These are phyloP conservation scores for Ganoderma lingzhi DNA, from an alignment of 1,284 basidiomycete genomes.

Conservation along the genomic window DNA sequence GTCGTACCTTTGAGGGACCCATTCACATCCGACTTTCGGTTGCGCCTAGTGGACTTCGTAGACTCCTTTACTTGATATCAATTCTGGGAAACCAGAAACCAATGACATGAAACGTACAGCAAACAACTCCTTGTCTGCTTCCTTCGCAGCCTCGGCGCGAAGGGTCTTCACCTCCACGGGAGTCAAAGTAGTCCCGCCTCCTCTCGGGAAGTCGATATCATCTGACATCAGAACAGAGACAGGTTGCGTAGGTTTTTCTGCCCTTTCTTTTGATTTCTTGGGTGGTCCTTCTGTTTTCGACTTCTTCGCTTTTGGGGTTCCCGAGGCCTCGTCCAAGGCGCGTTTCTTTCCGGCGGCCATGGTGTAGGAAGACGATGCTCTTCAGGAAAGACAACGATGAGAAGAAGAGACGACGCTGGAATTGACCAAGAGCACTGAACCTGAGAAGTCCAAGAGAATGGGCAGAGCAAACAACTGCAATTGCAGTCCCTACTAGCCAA, in stretches of 20 bases:
- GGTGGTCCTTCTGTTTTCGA: slow-evolving; percentile 47
- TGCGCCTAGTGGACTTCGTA: slow-evolving; percentile 50
- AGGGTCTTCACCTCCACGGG: slow-evolving; percentile 92
- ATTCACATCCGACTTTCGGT: slow-evolving; percentile 60
- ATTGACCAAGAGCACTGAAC: not conserved
- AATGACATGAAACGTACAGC: slow-evolving; percentile 49
- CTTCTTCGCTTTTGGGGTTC: slow-evolving; percentile 64
- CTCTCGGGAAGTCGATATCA: slow-evolving; percentile 95
- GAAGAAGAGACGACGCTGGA: not conserved
- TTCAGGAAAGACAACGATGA: not conserved
- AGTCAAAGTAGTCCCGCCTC: slow-evolving; percentile 85
- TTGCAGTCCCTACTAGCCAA: not conserved
- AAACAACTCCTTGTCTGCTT: slow-evolving; percentile 86
- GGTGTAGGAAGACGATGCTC: not conserved
- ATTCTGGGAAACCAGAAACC: not conserved
- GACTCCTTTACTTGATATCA: slow-evolving; percentile 42
- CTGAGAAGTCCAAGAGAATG: not conserved
- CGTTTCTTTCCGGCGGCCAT: slow-evolving; percentile 58
- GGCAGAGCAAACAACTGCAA: not conserved
- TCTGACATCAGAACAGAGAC: slow-evolving; percentile 61
- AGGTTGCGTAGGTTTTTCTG: slow-evolving; percentile 36
- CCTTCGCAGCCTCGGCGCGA: slow-evolving; percentile 84
- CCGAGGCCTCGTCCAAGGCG: slow-evolving; percentile 58
- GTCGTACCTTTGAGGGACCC: slow-evolving; percentile 43
- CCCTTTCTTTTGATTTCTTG: slow-evolving; percentile 38